Conservation (phyloP, 1,284 basidiomycete genomes). For the Apiotrichum mycotoxinovorans region DNA sequence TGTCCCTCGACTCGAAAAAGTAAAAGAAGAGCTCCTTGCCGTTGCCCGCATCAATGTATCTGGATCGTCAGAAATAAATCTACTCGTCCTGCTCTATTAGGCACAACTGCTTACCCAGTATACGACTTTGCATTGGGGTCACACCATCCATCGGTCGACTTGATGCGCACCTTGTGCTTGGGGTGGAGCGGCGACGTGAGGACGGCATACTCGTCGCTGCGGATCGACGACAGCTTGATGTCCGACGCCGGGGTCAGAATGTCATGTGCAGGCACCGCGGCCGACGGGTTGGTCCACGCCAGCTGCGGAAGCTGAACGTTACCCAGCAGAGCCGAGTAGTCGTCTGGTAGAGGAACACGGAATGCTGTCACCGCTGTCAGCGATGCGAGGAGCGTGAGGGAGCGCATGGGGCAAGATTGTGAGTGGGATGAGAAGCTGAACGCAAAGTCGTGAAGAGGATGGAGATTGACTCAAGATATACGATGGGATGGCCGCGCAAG, state of each 20-base stretch:
- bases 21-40: slow-evolving; percentile 75
- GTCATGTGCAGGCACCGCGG: not conserved
- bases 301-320: not conserved
- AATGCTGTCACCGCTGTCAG: no score
- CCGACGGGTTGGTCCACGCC: not conserved
- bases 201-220: slow-evolving; percentile 26
- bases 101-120: slow-evolving; percentile 28
- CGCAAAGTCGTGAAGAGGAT: no score
- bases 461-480: no score
- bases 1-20: slow-evolving; percentile 72
- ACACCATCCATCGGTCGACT: slow-evolving; percentile 49
- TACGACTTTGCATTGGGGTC: slow-evolving; percentile 46
- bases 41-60: slow-evolving; percentile 62
- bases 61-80: slow-evolving; percentile 23
- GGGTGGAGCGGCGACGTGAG: slow-evolving; percentile 30
- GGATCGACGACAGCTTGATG: slow-evolving; percentile 26
- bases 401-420: no score
- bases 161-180: slow-evolving; percentile 46
- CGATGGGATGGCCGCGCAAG: no score
- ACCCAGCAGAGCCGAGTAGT: no score
- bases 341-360: no score
- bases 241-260: slow-evolving; percentile 29
- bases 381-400: no score
- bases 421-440: no score
- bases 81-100: slow-evolving; percentile 1